These are phyloP conservation scores for Euphorbia lathyris DNA, from an alignment of 345 rosid species.

Conservation along the genomic window DNA sequence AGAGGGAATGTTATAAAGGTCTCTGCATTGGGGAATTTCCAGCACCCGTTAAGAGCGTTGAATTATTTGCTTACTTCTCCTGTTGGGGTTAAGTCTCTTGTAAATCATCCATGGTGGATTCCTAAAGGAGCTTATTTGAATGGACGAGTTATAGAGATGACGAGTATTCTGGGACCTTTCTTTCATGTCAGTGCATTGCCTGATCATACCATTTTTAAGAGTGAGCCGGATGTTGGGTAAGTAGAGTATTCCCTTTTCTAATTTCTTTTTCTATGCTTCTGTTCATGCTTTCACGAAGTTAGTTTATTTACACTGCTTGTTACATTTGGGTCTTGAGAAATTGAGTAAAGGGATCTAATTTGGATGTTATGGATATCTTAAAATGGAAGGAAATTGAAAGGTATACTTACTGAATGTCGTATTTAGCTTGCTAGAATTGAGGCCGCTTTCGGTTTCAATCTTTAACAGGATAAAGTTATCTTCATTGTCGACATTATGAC, in stretches of 20 bases:
- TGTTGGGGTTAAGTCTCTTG: constrained; percentile 72
- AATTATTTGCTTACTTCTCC: constrained; percentile 68
- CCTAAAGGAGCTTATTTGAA: constrained; percentile 81
- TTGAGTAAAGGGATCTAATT: not conserved
- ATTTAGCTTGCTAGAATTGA: not conserved
- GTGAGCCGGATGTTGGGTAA: constrained; percentile 98
- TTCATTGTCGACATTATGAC: not conserved
- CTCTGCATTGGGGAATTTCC: constrained; percentile 81
- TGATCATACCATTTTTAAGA: constrained; percentile 75
- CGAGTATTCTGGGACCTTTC: constrained; percentile 94
- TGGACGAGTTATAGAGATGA: constrained; percentile 92
- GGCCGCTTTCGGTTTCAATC: not conserved
- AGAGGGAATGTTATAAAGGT: constrained; percentile 75
- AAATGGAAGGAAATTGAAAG: not conserved
- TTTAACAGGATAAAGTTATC: not conserved
- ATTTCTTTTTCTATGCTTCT: not conserved
- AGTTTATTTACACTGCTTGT: not conserved
- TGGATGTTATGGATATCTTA: not conserved
- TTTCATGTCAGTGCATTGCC: constrained; percentile 93
- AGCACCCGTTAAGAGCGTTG: constrained; percentile 84
- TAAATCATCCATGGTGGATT: constrained; percentile 90
- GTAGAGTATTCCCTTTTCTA: constrained; percentile 17
- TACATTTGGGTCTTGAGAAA: not conserved
- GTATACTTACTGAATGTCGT: not conserved
- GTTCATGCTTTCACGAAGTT: constrained; percentile 1